These are phyloP conservation scores for Panicum miliaceum DNA, from an alignment of 176 grass and related monocot species.

Conservation along the genomic window DNA sequence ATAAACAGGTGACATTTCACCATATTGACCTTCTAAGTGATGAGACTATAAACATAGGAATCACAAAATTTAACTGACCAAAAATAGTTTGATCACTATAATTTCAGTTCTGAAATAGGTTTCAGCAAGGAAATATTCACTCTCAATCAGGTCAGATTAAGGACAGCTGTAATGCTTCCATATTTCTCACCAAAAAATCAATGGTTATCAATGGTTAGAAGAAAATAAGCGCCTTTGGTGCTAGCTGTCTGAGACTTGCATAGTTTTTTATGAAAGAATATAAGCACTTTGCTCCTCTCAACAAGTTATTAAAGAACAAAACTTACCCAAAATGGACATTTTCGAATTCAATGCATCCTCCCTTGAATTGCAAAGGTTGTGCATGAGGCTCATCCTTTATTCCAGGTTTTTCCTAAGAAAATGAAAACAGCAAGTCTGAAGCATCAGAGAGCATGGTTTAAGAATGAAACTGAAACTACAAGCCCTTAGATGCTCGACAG, in stretches of 20 bases:
- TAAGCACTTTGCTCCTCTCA: slow-evolving; percentile 7
- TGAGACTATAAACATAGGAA: slow-evolving; percentile 30
- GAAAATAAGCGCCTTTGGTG: not conserved
- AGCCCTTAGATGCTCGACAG: slow-evolving; percentile 4
- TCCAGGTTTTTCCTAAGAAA: slow-evolving; percentile 88
- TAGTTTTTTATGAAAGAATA: slow-evolving; percentile 21
- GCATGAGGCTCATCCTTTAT: slow-evolving; percentile 77
- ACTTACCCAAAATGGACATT: slow-evolving; percentile 93
- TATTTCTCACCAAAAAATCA: slow-evolving; percentile 17
- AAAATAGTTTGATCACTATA: slow-evolving; percentile 17
- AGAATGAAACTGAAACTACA: slow-evolving; percentile 48
- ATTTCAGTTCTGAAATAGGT: slow-evolving; percentile 22
- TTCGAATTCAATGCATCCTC: slow-evolving; percentile 90
- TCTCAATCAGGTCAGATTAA: slow-evolving; percentile 14
- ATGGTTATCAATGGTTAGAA: slow-evolving; percentile 27
- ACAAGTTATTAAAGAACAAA: slow-evolving; percentile 37
- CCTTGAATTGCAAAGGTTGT: slow-evolving; percentile 78
- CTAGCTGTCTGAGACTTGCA: slow-evolving; percentile 17
- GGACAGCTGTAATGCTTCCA: not conserved
- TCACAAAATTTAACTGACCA: slow-evolving; percentile 32
- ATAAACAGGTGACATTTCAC: slow-evolving; percentile 15
- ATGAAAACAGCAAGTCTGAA: slow-evolving; percentile 30
- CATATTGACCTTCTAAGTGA: slow-evolving; percentile 27
- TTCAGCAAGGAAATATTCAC: slow-evolving; percentile 30
- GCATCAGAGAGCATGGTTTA: slow-evolving; percentile 36